Base-by-base conservation (phyloP, 345 rosid species). In the Moricandia arvensis region DNA sequence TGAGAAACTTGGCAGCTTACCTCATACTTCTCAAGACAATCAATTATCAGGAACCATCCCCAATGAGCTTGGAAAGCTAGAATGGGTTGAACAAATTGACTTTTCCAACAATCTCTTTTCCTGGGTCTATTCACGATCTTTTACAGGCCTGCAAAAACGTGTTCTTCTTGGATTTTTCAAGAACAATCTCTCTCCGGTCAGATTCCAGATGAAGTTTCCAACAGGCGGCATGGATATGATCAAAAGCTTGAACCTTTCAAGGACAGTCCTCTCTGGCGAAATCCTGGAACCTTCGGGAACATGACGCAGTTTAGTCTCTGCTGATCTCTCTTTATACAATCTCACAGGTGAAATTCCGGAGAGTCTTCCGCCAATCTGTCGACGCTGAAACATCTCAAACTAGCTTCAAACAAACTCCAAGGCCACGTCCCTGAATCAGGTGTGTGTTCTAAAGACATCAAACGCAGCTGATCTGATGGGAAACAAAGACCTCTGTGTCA, bases 21-120 rank as follows among this genome's bases (percentile, higher is more conserved):
- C 85, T 93, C 49, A 91, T n/a, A 93, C 86, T 73, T 93, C 15
- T 91, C 98, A 33, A 54, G n/a, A 84, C 78, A 93, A 93, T 72
- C 74, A 78, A 34, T 66, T 93, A 59, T 69, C 78, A 3, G 98
- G 97, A 70, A 37, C 62, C 57, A 84, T 89, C 30, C 93, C 98
- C 6, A 70, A 21, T 16, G 93, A 89, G 85, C 83, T 93, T n/a
- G 98, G 98, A 29, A 80, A 9, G 82, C 63, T 90, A 76, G 82
- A 83, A 76, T 87, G 81, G 83, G 86, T 86, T 63, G 93, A 93
- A 81, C 85, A 79, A 68, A 91, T 93, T 72, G 96, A 93, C 79
- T 74, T 93, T 66, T 91, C 97, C 7, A 83, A 84, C 79, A 93
- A 91, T 76, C 78, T 83, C 33, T 80, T 91, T 13, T 84, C 89